Base-by-base conservation (phyloP, 2,329 filamentous ascomycete species). In the Venturia aucupariae region DNA sequence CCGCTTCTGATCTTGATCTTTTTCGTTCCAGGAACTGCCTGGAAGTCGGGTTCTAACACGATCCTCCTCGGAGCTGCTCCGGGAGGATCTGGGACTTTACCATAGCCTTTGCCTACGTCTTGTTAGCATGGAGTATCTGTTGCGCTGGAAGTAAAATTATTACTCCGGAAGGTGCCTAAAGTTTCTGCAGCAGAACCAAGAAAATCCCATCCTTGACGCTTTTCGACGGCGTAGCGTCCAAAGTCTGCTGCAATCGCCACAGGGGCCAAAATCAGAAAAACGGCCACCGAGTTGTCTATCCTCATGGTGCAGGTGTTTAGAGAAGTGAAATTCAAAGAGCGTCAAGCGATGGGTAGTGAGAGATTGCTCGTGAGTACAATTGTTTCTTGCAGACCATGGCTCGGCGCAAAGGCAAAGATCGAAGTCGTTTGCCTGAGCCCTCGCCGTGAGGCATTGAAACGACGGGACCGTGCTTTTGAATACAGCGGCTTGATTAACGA, bases 1-100 rank as follows among this genome's bases (percentile, higher is more conserved):
- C 64, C 64, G 24, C 32, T 46, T 24, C 64, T 62, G 24, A 65
- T 41, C 44, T 65, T 65, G 61, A 65, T 24, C 30, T 30, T 38
- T 32, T 38, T 48, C 19, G 51, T 38, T 46, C 62, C 62, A 22
- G 62, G 62, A 4, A 64, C 30, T 32, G n/a, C 4, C 4, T 27
- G 4, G 10, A 62, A 38, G 30, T 55, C 46, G n/a, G 62, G 35
- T 15, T 55, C 51, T 2, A 64, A 24, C 13, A 22, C 51, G 10
- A 39, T 7, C 22, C 19, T 42, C 15, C 62, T 46, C 4, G 62
- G 48, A 17, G 62, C 62, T 27, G 62, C 62, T 35, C 62, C 62
- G n/a, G 46, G 39, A 30, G 62, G 62, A 35, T 64, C 62, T 7
- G 46, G 27, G 22, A 64, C 62, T 44, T 64, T 64, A 32, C 46